phyloP scores from a whole-genome alignment of 495 filamentous ascomycete genomes.

The Aspergillus biplanus region DNA sequence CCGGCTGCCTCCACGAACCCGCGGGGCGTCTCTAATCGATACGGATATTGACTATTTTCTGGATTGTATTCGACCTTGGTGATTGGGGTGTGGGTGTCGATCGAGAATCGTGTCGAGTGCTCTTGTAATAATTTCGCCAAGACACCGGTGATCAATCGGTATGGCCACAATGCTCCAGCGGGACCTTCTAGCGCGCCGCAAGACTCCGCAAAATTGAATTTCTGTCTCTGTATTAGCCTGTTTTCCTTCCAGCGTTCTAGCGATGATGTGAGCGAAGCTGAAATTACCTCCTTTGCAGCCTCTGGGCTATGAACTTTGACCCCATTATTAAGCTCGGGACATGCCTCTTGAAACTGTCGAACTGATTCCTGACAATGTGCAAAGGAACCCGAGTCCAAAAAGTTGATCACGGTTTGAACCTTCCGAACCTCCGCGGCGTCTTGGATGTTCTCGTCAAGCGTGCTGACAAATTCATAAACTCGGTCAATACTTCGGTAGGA shows the following conservation, averaged over 20 bases:
- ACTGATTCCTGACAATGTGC: not conserved
- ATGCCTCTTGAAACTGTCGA: not conserved
- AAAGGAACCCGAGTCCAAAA: not conserved
- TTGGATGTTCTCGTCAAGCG: not conserved
- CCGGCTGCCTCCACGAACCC: constrained; percentile 60
- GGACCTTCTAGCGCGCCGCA: constrained; percentile 44
- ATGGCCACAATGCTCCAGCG: constrained; percentile 71
- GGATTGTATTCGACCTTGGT: constrained; percentile 31
- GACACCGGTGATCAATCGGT: constrained; percentile 72
- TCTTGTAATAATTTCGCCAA: constrained; percentile 58
- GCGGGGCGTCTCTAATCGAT: constrained; percentile 60
- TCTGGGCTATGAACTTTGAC: not conserved
- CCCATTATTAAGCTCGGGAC: not conserved
- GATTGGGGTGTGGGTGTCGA: constrained; percentile 77
- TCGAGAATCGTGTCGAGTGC: constrained; percentile 53
- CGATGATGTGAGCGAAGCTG: not conserved
- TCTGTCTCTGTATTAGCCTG: constrained; percentile 16
- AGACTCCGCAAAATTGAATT: constrained; percentile 45
- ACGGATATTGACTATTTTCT: constrained; percentile 6
- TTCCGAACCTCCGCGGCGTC: not conserved
- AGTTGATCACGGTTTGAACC: not conserved
- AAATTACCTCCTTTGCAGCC: not conserved
- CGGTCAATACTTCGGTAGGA: constrained; percentile 5
- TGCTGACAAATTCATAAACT: not conserved
- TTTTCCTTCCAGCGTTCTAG: not conserved